phyloP scores from a whole-genome alignment of 257 asterid genomes.

The Jacaranda copaia region DNA sequence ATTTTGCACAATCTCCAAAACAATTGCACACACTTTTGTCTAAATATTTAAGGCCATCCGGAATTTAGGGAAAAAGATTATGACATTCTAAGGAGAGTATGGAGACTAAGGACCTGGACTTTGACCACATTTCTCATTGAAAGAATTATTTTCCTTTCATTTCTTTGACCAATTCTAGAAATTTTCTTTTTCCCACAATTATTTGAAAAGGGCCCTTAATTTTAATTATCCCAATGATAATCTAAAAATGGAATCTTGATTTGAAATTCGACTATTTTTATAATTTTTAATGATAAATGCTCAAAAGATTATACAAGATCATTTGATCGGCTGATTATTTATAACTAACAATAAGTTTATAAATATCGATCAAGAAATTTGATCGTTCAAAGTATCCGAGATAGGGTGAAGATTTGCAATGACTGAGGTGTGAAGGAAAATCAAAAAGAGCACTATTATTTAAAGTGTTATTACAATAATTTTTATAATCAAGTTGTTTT shows the following conservation, averaged over 20 bases:
- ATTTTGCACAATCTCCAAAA: slow-evolving; percentile 78
- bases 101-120: slow-evolving; percentile 46
- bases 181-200: not conserved
- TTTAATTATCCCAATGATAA: not conserved
- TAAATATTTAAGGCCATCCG: slow-evolving; percentile 67
- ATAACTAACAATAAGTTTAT: not conserved
- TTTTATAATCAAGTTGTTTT: not conserved
- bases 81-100: slow-evolving; percentile 48
- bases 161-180: slow-evolving; percentile 41
- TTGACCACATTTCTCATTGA: slow-evolving; percentile 45
- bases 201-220: not conserved
- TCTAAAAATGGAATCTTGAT: not conserved
- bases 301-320: too few relatives aligned
- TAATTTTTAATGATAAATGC: too few relatives aligned
- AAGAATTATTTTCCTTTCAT: slow-evolving; percentile 8
- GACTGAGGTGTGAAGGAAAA: slow-evolving; percentile 17
- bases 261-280: too few relatives aligned
- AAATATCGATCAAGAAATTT: slow-evolving; percentile 4
- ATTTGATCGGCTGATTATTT: not conserved
- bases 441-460: slow-evolving; percentile 25
- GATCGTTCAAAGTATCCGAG: slow-evolving; percentile 32
- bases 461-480: slow-evolving; percentile 23
- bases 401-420: slow-evolving; percentile 33
- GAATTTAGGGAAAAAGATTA: slow-evolving; percentile 68
- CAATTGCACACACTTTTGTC: slow-evolving; percentile 55